A percentile compares a stretch with the other conserved stretches of the same genome.
Conservation (phyloP, 2,329 filamentous ascomycete genomes). For the Setomelanomma holmii region DNA sequence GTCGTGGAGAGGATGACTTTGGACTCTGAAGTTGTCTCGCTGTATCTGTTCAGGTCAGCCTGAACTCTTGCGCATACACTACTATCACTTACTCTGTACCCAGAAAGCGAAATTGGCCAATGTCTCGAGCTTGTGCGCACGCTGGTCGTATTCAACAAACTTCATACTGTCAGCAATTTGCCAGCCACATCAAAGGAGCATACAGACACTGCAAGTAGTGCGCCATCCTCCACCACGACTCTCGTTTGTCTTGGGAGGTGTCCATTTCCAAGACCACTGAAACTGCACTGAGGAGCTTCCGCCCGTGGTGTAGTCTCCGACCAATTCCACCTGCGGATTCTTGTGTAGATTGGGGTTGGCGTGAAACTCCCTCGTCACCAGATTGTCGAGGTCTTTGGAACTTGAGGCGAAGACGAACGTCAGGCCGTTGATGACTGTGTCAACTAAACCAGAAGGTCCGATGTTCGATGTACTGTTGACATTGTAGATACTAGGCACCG, state of each 20-base stretch:
- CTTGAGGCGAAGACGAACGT: conserved; percentile 93
- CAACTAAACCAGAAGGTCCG: conserved; percentile 51
- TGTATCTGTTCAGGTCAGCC: conserved; percentile 43
- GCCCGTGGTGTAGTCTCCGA: conserved; percentile 88
- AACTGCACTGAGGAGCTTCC: conserved; percentile 87
- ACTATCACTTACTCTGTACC: conserved; percentile 74
- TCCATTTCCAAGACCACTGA: conserved; percentile 97
- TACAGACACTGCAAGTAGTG: conserved; percentile 84
- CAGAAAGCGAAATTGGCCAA: conserved; percentile 94
- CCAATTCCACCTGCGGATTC: conserved; percentile 91
- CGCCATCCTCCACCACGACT: conserved; percentile 92
- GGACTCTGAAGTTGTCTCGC: conserved; percentile 48
- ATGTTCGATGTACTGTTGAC: conserved; percentile 58
- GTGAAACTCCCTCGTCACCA: conserved; percentile 94
- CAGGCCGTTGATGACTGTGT: conserved; percentile 84
- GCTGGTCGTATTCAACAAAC: conserved; percentile 97
- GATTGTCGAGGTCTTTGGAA: conserved; percentile 84
- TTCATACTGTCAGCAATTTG: conserved; percentile 47
- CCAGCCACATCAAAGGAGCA: conserved; percentile 11
- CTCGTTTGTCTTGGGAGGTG: conserved; percentile 80
- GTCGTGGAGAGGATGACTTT: conserved; percentile 67
- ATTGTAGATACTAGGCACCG: conserved; percentile 48
- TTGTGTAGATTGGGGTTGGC: conserved; percentile 97
- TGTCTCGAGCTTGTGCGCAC: conserved; percentile 86
- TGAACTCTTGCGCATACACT: neutral